phyloP scores from a whole-genome alignment of 148 eudicot species.

The Persicaria tinctoria region DNA sequence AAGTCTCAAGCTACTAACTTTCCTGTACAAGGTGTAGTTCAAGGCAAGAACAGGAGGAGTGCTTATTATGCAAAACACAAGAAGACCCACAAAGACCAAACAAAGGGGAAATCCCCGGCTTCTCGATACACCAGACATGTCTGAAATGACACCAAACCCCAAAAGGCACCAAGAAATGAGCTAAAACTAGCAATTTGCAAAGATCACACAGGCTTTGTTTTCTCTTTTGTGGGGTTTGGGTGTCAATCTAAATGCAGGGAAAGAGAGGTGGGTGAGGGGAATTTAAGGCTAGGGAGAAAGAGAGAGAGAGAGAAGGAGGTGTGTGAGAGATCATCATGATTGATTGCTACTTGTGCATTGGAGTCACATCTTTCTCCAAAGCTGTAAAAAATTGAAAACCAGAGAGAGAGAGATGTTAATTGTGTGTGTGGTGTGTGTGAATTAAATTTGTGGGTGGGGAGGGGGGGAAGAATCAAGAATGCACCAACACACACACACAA shows the following conservation, averaged over 20 bases:
- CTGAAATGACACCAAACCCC: too few species aligned
- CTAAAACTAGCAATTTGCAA: not conserved
- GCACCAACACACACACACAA: not conserved
- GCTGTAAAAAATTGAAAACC: constrained; percentile 10
- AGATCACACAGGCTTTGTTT: not conserved
- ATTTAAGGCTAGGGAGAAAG: not conserved
- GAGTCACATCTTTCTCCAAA: constrained; percentile 22
- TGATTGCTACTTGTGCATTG: constrained; percentile 19
- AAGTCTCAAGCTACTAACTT: constrained; percentile 76
- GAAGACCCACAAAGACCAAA: constrained; percentile 2
- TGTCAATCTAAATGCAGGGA: constrained; percentile 11
- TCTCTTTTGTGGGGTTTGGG: not conserved
- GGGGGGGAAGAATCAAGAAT: not conserved
- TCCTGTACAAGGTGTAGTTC: constrained; percentile 54
- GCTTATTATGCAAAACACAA: not conserved
- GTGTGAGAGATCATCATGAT: constrained; percentile 24
- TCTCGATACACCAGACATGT: too few species aligned
- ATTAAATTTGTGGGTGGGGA: not conserved
- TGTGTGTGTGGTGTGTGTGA: not conserved
- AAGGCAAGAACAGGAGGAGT: constrained; percentile 25
- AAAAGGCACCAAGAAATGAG: not conserved
- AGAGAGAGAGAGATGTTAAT: constrained; percentile 3
- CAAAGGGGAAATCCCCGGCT: not conserved
- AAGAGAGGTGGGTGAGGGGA: constrained; percentile 9
- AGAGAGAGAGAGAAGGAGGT: not conserved